phyloP scores from a whole-genome alignment of 345 rosid species.

The Hirschfeldia incana region DNA sequence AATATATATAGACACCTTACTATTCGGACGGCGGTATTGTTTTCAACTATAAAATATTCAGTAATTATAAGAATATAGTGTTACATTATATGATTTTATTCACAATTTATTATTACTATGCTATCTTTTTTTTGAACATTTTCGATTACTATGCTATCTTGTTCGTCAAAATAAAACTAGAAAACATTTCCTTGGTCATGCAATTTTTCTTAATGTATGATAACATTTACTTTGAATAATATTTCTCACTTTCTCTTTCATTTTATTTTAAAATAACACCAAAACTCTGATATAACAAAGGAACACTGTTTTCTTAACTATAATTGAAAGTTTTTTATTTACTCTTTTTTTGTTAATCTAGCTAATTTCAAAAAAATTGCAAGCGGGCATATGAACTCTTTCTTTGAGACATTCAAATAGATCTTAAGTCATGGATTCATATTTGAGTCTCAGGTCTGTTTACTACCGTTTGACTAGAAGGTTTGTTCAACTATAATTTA shows the following conservation, averaged over 20 bases:
- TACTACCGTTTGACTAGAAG: no score
- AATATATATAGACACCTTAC: slow-evolving; percentile 32
- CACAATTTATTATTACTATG: not conserved
- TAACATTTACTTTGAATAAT: not conserved
- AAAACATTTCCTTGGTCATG: not conserved
- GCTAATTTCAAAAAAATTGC: no score
- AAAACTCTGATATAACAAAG: not conserved
- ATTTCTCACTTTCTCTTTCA: not conserved
- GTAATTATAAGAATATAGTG: not conserved
- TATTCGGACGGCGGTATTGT: slow-evolving; percentile 21
- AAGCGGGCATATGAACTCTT: no score
- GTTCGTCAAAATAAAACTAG: not conserved
- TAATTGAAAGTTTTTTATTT: no score
- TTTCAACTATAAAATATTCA: not conserved
- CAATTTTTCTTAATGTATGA: not conserved
- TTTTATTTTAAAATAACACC: not conserved
- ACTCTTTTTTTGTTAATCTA: no score
- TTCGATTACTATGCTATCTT: not conserved
- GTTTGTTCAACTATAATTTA: no score
- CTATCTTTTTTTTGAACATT: not conserved
- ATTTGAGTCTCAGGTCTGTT: no score
- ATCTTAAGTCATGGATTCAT: no score
- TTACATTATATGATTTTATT: not conserved
- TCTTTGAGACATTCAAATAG: no score
- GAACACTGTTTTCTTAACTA: not conserved